Conservation (phyloP, 257 asterid genomes). For the Lantana camara region DNA sequence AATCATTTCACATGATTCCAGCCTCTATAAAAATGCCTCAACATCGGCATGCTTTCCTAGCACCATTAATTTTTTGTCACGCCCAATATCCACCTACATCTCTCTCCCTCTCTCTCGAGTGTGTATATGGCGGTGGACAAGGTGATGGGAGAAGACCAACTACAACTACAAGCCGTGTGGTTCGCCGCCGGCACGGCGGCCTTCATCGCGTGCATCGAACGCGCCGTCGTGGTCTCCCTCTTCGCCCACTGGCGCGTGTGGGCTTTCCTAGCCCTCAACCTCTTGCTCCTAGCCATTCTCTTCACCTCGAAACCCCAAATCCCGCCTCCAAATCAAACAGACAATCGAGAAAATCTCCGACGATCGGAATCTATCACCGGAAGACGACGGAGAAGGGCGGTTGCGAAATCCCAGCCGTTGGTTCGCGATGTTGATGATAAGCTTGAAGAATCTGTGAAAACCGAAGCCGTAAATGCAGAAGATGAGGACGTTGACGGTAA, state of each 20-base stretch:
- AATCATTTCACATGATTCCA: background rate
- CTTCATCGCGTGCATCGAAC: slow-evolving; percentile 60
- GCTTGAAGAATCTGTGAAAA: background rate
- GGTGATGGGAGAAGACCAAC: slow-evolving; percentile 35
- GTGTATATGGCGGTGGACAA: slow-evolving; percentile 33
- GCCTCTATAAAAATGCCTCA: slow-evolving; percentile 32
- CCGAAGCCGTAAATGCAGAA: background rate
- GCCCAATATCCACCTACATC: background rate
- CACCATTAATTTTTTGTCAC: background rate
- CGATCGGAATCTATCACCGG: background rate
- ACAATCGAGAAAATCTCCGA: background rate
- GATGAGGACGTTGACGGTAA: background rate
- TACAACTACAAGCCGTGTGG: slow-evolving; percentile 68
- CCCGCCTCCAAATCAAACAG: slow-evolving; percentile 12
- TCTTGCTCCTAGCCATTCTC: slow-evolving; percentile 66
- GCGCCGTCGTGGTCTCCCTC: slow-evolving; percentile 50
- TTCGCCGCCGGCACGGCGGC: slow-evolving; percentile 76
- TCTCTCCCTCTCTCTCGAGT: background rate
- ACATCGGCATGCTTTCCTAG: too few species aligned
- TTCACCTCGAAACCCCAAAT: slow-evolving; percentile 52
- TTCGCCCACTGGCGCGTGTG: slow-evolving; percentile 62
- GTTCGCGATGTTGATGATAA: background rate
- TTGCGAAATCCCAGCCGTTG: background rate
- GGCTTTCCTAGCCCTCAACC: slow-evolving; percentile 67
- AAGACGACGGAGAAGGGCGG: too few species aligned